phyloP scores from a whole-genome alignment of 768 basidiomycete species.

The Solioccasus polychromus region DNA sequence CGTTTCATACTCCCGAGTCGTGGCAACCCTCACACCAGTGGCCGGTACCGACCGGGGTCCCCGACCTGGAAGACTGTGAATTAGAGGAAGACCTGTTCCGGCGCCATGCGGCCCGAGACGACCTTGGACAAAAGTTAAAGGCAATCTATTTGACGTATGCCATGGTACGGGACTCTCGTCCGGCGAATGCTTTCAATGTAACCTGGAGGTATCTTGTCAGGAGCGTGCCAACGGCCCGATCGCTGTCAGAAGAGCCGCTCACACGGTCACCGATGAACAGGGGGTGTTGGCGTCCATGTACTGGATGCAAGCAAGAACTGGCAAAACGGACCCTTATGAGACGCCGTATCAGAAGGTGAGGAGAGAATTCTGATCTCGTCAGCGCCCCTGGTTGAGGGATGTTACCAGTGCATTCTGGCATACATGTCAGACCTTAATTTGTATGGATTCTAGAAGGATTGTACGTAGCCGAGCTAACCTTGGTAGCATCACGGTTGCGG shows the following conservation, averaged over 20 bases:
- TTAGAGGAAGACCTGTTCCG: slow-evolving; percentile 47
- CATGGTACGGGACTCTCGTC: slow-evolving; percentile 13
- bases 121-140: slow-evolving; percentile 32
- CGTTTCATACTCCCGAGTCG: slow-evolving; percentile 78
- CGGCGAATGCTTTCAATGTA: slow-evolving; percentile 19
- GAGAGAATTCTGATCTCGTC: neutral
- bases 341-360: slow-evolving; percentile 73
- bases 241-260: slow-evolving; percentile 53
- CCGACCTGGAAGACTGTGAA: slow-evolving; percentile 60
- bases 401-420: slow-evolving; percentile 66
- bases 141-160: slow-evolving; percentile 31
- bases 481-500: slow-evolving; percentile 54
- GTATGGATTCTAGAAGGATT: slow-evolving; percentile 41
- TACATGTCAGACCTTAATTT: slow-evolving; percentile 80
- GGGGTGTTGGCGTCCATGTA: slow-evolving; percentile 58
- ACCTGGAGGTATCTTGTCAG: slow-evolving; percentile 42
- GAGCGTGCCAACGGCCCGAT: slow-evolving; percentile 70
- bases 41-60: slow-evolving; percentile 57
- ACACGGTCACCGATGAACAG: slow-evolving; percentile 39
- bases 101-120: slow-evolving; percentile 27
- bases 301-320: slow-evolving; percentile 76
- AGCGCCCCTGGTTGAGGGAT: slow-evolving; percentile 1
- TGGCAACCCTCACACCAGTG: slow-evolving; percentile 70
- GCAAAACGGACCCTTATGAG: slow-evolving; percentile 55
- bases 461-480: slow-evolving; percentile 4